Base-by-base conservation (phyloP, 78 protist genomes). In the Dictyostelium capitatum region DNA sequence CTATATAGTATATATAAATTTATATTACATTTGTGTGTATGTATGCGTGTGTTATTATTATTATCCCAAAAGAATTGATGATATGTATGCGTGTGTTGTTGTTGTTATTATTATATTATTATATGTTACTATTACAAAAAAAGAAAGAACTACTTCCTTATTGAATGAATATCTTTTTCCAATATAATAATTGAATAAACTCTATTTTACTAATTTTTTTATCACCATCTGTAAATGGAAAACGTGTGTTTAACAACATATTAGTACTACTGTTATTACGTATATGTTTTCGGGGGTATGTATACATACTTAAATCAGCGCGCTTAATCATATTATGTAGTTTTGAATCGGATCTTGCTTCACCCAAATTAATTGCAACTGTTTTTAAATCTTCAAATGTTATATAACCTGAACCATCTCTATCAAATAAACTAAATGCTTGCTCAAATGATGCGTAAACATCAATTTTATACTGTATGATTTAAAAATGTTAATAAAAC, bases 341-440 rank as follows among this genome's bases (percentile, higher is more conserved):
- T 59, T 59, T n/a, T 20, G 69, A 59, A 59, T 59, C 69, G 1
- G 69, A 59, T 59, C 69, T 59, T 6, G 69, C 69, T 9, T 59
- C 69, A 20, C 69, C 69, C n/a, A 59, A 59, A 59, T 59, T 59
- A 59, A 59, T 59, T 8, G 69, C 69, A 59, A 59, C 69, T 5
- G 69, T 59, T 59, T 59, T 59, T 59, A 59, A 59, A 59, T 59
- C 69, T 23, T 59, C 69, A 59, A 59, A 59, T 59, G 69, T 59
- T 20, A 59, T 59, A 59, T 59, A 59, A 59, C 69, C 69, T 23
- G 69, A 59, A 8, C 69, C 69, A 59, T 59, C 69, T n/a, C 69
- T 59, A 59, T 59, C 69, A 59, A 59, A 59, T 59, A 59, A 59
- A 59, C 69, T 59, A 59, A 59, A 59, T 59, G 69, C 69, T 30